phyloP scores from a whole-genome alignment of 768 basidiomycete genomes.

The Pleurotus tuoliensis region DNA sequence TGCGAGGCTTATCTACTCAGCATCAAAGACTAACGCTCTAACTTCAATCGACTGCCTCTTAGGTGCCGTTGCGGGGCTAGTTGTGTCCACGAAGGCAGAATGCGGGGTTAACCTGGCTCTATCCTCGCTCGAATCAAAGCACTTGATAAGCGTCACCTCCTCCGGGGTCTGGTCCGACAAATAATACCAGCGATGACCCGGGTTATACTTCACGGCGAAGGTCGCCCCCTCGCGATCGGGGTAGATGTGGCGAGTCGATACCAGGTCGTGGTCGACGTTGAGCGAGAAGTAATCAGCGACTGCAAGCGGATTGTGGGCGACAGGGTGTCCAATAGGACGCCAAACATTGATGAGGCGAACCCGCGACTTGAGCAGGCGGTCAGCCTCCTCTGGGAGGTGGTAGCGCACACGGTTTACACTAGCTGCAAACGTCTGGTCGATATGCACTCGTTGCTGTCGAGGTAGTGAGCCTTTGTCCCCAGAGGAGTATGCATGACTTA shows the following conservation, averaged over 20 bases:
- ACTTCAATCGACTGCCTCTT: conserved; percentile 59
- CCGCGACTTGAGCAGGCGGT: conserved; percentile 30
- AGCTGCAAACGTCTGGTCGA: conserved; percentile 35
- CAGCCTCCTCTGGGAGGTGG: conserved; percentile 34
- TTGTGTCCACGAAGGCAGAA: conserved; percentile 55
- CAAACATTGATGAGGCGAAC: conserved; percentile 48
- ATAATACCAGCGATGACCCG: conserved; percentile 35
- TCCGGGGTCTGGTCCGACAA: conserved; percentile 27
- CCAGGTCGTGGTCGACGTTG: conserved; percentile 26
- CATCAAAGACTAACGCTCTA: conserved; percentile 61
- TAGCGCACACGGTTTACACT: conserved; percentile 31
- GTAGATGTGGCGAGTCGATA: conserved; percentile 27
- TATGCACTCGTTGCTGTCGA: conserved; percentile 25
- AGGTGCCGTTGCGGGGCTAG: conserved; percentile 45
- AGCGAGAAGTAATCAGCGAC: conserved; percentile 38
- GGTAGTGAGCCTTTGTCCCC: neutral
- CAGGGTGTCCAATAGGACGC: conserved; percentile 37
- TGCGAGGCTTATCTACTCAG: neutral
- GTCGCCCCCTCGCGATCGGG: conserved; percentile 36
- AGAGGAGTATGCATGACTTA: neutral
- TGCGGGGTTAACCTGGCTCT: conserved; percentile 49
- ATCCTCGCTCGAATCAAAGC: conserved; percentile 12
- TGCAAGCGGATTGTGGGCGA: conserved; percentile 34
- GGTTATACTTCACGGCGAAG: conserved; percentile 26
- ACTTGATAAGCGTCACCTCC: conserved; percentile 35